Conservation (phyloP, 2,329 filamentous ascomycete species). For the Hirsutella minnesotensis region DNA sequence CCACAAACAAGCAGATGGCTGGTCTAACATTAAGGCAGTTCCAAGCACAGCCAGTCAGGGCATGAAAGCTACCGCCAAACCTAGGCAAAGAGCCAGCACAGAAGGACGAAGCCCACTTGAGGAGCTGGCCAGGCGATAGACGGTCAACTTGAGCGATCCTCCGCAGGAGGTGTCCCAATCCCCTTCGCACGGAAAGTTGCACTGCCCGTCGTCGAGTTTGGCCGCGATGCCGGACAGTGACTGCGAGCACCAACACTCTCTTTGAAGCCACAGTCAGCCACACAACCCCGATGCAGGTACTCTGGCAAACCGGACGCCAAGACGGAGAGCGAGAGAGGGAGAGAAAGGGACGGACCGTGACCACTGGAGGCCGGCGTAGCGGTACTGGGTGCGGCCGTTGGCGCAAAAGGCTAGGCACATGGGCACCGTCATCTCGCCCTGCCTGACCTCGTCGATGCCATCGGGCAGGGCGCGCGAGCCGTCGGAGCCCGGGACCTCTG, state of each 20-base stretch:
- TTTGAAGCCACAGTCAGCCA: conserved; percentile 10
- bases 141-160: conserved; percentile 34
- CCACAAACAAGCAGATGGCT: no score
- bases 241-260: conserved; percentile 49
- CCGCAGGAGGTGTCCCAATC: conserved; percentile 40
- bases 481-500: conserved; percentile 26
- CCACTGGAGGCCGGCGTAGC: conserved; percentile 44
- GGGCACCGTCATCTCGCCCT: conserved; percentile 38
- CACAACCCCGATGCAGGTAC: not conserved
- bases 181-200: conserved; percentile 41
- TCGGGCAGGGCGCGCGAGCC: conserved; percentile 33
- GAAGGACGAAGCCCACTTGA: not conserved
- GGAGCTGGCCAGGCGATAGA: conserved; percentile 23
- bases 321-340: not conserved
- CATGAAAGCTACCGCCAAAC: not conserved
- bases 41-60: not conserved
- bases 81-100: not conserved
- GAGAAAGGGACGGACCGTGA: conserved; percentile 21
- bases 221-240: conserved; percentile 33
- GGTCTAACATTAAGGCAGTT: not conserved
- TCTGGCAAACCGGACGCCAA: not conserved
- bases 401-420: conserved; percentile 39
- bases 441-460: conserved; percentile 25
- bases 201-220: conserved; percentile 33
- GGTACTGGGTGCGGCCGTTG: conserved; percentile 24